Evolutionary conservation across 371 early-diverging fungal species (phyloP).

Genomic region (Haplosporangium sp.): DNA sequence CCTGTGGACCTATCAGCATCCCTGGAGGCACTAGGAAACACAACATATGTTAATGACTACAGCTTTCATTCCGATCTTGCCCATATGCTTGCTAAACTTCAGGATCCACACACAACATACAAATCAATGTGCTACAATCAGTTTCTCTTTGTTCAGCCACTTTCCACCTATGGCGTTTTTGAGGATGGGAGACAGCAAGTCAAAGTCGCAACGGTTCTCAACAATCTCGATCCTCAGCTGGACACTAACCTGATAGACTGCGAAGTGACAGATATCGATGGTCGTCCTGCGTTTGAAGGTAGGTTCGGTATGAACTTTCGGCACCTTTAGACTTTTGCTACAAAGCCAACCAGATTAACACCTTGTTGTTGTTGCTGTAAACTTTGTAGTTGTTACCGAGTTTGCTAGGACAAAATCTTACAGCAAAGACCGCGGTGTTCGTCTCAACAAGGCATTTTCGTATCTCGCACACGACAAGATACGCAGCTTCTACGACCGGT

Average conservation of each 20-base stretch:
- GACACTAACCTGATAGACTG: constrained; percentile 28
- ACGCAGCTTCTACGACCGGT: constrained; percentile 35
- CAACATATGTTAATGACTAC: constrained; percentile 29
- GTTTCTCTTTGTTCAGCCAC: constrained; percentile 42
- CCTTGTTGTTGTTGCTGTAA: not conserved
- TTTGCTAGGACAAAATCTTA: constrained; percentile 37
- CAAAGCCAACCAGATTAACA: not conserved
- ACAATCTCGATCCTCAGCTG: constrained; percentile 31
- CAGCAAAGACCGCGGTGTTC: constrained; percentile 43
- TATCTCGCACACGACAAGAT: constrained; percentile 43
- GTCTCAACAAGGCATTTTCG: constrained; percentile 49
- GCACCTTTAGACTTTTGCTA: too few relatives aligned
- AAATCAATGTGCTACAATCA: constrained; percentile 51
- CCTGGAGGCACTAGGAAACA: constrained; percentile 13
- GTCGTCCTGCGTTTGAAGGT: constrained; percentile 41
- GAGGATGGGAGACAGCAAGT: constrained; percentile 43
- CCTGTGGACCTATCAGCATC: constrained; percentile 30
- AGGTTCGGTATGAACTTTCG: not conserved
- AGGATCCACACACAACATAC: constrained; percentile 48
- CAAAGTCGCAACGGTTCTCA: constrained; percentile 37
- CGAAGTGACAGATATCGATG: constrained; percentile 52
- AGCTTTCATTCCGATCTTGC: constrained; percentile 24
- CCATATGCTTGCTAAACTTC: constrained; percentile 20
- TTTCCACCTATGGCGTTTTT: constrained; percentile 48
- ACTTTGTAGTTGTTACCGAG: constrained; percentile 18